These are phyloP conservation scores for Podospora bellae-mahoneyi DNA, from an alignment of 495 filamentous ascomycete genomes.

Conservation along the genomic window DNA sequence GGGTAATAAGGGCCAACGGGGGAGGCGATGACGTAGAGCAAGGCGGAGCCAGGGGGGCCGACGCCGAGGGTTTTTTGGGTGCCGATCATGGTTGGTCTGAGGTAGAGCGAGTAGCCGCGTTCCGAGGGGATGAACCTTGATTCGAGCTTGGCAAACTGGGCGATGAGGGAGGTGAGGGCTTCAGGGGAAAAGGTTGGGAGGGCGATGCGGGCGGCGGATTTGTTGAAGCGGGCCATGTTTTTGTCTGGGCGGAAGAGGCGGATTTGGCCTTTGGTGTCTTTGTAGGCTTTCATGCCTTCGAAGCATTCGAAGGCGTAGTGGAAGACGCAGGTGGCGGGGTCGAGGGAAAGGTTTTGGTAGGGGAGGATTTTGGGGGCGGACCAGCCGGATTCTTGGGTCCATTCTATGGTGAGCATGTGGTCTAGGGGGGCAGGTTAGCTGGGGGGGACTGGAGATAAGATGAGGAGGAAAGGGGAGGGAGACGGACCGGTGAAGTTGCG, in stretches of 20 bases:
- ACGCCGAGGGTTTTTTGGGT: slow-evolving; percentile 92
- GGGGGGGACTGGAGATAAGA: neutral
- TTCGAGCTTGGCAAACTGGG: slow-evolving; percentile 73
- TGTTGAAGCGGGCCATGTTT: slow-evolving; percentile 93
- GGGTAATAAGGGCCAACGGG: slow-evolving; percentile 98
- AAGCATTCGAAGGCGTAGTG: slow-evolving; percentile 98
- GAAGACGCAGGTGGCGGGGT: slow-evolving; percentile 94
- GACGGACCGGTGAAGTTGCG: slow-evolving; percentile 75
- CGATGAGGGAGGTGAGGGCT: slow-evolving; percentile 73
- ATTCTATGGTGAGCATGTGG: slow-evolving; percentile 96
- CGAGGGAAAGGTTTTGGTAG: slow-evolving; percentile 94
- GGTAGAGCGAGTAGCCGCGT: slow-evolving; percentile 88
- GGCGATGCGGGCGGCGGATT: slow-evolving; percentile 83
- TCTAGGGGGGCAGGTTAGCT: slow-evolving; percentile 46
- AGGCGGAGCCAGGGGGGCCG: slow-evolving; percentile 81
- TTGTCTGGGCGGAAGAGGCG: slow-evolving; percentile 91
- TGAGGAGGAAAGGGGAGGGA: neutral
- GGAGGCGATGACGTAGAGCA: slow-evolving; percentile 91
- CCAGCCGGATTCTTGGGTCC: slow-evolving; percentile 78
- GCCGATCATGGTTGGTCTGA: slow-evolving; percentile 94
- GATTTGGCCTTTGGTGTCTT: slow-evolving; percentile 66
- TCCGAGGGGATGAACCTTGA: slow-evolving; percentile 80
- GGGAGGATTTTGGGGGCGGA: slow-evolving; percentile 74
- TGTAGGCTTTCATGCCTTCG: slow-evolving; percentile 99
- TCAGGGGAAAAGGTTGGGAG: slow-evolving; percentile 75